Base-by-base conservation (phyloP, 345 rosid genomes). In the Turnera subulata region DNA sequence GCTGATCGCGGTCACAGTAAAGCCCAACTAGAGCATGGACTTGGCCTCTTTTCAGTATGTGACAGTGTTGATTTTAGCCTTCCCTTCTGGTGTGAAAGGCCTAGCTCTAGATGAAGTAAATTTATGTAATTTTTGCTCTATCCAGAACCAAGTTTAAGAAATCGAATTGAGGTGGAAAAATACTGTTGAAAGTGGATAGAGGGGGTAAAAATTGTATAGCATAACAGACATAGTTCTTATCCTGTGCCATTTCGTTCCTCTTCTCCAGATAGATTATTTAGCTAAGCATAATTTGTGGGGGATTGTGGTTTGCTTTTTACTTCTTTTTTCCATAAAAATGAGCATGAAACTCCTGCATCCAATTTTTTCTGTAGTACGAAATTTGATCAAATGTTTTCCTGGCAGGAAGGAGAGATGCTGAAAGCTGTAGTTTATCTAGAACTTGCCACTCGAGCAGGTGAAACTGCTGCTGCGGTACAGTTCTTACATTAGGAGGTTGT, bases 1-100 rank as follows among this genome's bases (percentile, higher is more conserved):
- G 99, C 97, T 33, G 96, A 86, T 76, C 78, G 62, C 8, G 94
- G 91, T 55, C 97, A 89, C 55, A 69, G 87, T 65, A 89, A 81
- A 80, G 97, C 97, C 58, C 96, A 93, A 52, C 84, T 74, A 49
- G 97, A 93, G 65, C 90, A 84, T 33, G 99, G 99, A 21, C 96
- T 87, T 70, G 58, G 81, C 38, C 78, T 93, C 6, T 89, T 89
- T 44, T 80, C 95, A 2, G 99, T 89, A 84, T 21, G 82, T 63
- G 11, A 22, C n/a, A n/a, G n/a, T n/a, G n/a, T n/a, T n/a, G n/a
- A n/a, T 24, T 35, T n/a, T 18, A 48, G 50, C 11, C 55, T 38
- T 20, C 7, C 23, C 55, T 44, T 11, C 1, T 57, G 16, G n/a
- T n/a, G n/a, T 59, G 6, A 24, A 22, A 37, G 18, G n/a, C n/a